Percentiles rank a stretch among this genome's conserved stretches.
These are phyloP conservation scores for Calonectria hawksworthii DNA, from an alignment of 2,329 filamentous ascomycete genomes.

Conservation along the genomic window DNA sequence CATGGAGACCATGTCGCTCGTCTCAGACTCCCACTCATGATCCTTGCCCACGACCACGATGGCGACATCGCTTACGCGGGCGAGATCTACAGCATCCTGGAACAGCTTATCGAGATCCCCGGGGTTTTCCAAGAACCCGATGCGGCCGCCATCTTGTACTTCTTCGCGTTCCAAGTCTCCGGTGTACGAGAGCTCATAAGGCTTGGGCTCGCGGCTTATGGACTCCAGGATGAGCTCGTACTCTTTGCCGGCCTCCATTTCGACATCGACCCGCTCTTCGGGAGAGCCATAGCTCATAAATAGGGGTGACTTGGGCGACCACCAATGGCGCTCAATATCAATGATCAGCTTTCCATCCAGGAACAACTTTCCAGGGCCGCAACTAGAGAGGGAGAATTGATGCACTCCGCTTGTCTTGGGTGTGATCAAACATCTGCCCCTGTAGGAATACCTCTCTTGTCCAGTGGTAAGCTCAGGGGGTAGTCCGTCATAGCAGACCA, in stretches of 20 bases:
- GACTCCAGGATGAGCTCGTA: slow-evolving; percentile 31
- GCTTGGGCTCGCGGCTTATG: slow-evolving; percentile 31
- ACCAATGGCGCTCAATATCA: slow-evolving; percentile 33
- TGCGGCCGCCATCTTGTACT: slow-evolving; percentile 33
- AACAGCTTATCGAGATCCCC: slow-evolving; percentile 26
- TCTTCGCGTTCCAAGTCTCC: slow-evolving; percentile 31
- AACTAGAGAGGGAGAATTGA: slow-evolving; percentile 27
- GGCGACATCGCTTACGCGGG: slow-evolving; percentile 19
- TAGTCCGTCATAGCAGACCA: slow-evolving; percentile 34
- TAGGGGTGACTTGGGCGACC: slow-evolving; percentile 33
- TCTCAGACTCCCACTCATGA: slow-evolving; percentile 35
- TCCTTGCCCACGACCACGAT: slow-evolving; percentile 31
- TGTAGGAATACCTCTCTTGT: slow-evolving; percentile 34
- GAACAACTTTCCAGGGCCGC: slow-evolving; percentile 28
- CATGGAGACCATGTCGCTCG: slow-evolving; percentile 31
- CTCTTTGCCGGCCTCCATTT: slow-evolving; percentile 28
- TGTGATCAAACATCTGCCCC: slow-evolving; percentile 16
- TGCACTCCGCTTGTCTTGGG: slow-evolving; percentile 31
- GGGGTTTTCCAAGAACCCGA: slow-evolving; percentile 33
- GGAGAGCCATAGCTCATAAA: slow-evolving; percentile 38
- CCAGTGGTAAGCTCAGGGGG: slow-evolving; percentile 33
- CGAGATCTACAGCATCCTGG: slow-evolving; percentile 26
- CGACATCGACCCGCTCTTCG: slow-evolving; percentile 21
- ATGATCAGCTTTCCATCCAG: slow-evolving; percentile 29
- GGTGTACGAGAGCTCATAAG: slow-evolving; percentile 29